Conservation (phyloP, 1,284 basidiomycete species). For the Garcileccinum viscosum region DNA sequence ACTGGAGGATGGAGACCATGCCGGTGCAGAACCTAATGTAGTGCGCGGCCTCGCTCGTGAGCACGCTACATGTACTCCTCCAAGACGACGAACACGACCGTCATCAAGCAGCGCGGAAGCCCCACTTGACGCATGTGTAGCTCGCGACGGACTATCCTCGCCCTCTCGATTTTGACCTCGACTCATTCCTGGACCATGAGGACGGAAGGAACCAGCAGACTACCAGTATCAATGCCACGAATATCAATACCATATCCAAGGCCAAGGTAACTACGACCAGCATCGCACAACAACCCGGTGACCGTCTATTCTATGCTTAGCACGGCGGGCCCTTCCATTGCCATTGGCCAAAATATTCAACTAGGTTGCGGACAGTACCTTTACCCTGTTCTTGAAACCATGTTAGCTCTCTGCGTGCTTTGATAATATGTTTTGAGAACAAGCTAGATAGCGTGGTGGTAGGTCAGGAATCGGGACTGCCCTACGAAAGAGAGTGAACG, state of each 20-base stretch:
- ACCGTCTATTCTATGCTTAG: too few species aligned
- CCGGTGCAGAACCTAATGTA: conserved; percentile 43
- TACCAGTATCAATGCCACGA: not conserved
- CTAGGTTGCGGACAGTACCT: too few species aligned
- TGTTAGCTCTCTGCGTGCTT: conserved; percentile 24
- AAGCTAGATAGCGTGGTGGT: conserved; percentile 20
- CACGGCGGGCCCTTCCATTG: too few species aligned
- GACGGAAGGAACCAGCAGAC: not conserved
- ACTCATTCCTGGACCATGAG: conserved; percentile 1
- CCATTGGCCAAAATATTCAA: conserved; percentile 34
- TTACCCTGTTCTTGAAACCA: conserved; percentile 16
- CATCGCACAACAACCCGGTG: not conserved
- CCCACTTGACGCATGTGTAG: conserved; percentile 43
- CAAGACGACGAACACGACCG: conserved; percentile 32
- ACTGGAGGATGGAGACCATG: conserved; percentile 59
- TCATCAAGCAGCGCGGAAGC: conserved; percentile 23
- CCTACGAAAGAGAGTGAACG: not conserved
- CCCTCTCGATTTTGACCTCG: conserved; percentile 20
- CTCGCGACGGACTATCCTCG: conserved; percentile 55
- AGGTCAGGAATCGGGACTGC: not conserved
- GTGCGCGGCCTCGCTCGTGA: conserved; percentile 53
- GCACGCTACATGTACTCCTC: conserved; percentile 44
- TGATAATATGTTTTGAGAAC: conserved; percentile 36
- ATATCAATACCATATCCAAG: not conserved
- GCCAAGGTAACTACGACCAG: not conserved